Percentiles rank a stretch among this genome's conserved stretches.
Conservation (phyloP, 192 early-diverging fungal genomes). For the Dissophora ornata region DNA sequence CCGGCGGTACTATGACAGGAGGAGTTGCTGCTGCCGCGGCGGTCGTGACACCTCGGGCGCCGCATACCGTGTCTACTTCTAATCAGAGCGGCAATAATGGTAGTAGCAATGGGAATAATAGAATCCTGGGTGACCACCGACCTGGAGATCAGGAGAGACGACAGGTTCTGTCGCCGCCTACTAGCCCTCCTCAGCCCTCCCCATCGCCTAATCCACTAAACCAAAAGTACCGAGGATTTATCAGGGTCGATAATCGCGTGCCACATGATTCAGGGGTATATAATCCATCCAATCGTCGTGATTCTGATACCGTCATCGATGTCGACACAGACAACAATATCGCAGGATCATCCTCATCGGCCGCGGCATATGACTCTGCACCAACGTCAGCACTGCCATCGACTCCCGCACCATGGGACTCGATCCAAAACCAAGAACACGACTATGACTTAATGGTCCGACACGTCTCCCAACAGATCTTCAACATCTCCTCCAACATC, state of each 20-base stretch:
- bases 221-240: slow-evolving; percentile 21
- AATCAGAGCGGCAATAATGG: not conserved
- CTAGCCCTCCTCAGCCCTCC: slow-evolving; percentile 21
- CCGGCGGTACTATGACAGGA: not conserved
- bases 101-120: slow-evolving; percentile 1
- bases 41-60: slow-evolving; percentile 14
- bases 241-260: slow-evolving; percentile 14
- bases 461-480: slow-evolving; percentile 48
- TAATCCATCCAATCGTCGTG: not conserved
- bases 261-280: slow-evolving; percentile 20
- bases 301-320: slow-evolving; percentile 13
- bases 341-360: too few species aligned
- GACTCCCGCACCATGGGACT: not conserved
- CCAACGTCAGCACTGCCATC: not conserved
- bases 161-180: slow-evolving; percentile 33
- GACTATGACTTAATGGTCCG: slow-evolving; percentile 52
- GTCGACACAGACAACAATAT: not conserved
- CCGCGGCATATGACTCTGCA: not conserved
- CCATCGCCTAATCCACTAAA: slow-evolving; percentile 7
- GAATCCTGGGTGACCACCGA: slow-evolving; percentile 15
- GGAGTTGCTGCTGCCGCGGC: too few species aligned
- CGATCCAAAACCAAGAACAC: slow-evolving; percentile 34
- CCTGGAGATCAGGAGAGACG: slow-evolving; percentile 27
- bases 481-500: slow-evolving; percentile 52
- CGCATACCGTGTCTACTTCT: slow-evolving; percentile 1